Base-by-base conservation (phyloP, 169 alveolate genomes). In the Plasmodium fragile region DNA sequence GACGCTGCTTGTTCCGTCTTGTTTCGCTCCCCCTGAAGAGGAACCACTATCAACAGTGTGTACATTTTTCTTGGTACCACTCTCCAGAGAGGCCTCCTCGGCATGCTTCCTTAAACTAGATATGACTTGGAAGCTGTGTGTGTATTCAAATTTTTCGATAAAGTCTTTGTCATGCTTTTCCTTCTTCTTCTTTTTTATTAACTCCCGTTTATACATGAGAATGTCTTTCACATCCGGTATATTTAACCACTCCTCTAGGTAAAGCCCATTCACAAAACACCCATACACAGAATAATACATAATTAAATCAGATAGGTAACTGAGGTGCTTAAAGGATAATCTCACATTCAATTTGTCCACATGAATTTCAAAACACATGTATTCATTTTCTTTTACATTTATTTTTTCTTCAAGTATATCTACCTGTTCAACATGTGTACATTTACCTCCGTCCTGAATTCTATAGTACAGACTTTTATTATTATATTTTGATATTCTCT, bases 381-480 rank as follows among this genome's bases (percentile, higher is more conserved):
- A 85, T 85, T 85, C 93, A 75, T 85, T 85, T 73, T 85, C 93
- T 52, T 13, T 73, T 8, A 85, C n/a, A 85, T 85, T 85, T 73
- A 85, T 73, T 34, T 75, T 85, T 53, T 85, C 93, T 69, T 85
- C 93, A 30, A 85, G 43, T 4, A 85, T 49, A 4, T 85, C 70
- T 10, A 85, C 55, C 39, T 85, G 53, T 28, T 85, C 93, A 30
- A 85, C 55, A 25, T 73, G 43, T 0, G 41, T 65, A 0, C 53
- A 13, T 34, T 73, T 45, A 4, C 55, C 28, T 75, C 52, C 79
- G 22, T 52, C 34, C 13, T 34, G 16, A 30, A 49, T 32, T 55
- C 77, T 4, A 32, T 32, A 52, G 43, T 85, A 73, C 13, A 85
- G 13, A 45, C 30, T 49, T 22, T 49, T 85, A 41, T 85, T 22